Conservation (phyloP, 2,329 filamentous ascomycete species). For the Neonectria faginata region DNA sequence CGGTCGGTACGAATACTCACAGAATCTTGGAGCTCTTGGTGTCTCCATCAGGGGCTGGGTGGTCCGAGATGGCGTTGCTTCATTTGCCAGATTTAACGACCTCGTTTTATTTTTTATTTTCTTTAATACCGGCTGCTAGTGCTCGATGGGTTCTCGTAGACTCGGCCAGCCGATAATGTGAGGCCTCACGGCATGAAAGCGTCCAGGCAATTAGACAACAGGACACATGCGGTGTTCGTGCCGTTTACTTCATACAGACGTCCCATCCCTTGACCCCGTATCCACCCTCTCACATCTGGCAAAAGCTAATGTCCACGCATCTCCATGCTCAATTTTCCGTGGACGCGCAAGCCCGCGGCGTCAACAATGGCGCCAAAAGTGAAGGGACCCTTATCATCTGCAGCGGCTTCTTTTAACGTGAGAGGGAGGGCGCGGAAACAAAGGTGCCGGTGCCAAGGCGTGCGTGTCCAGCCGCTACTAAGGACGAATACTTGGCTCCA, state of each 20-base stretch:
- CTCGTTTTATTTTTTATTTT: neutral
- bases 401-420: constrained; percentile 7
- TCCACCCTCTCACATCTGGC: neutral
- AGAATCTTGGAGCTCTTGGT: constrained; percentile 8
- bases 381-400: neutral
- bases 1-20: constrained; percentile 23
- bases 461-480: neutral
- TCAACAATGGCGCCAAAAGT: constrained; percentile 1
- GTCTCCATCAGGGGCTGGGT: constrained; percentile 4
- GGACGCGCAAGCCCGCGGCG: constrained; percentile 20
- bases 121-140: neutral
- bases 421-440: neutral
- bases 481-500: neutral
- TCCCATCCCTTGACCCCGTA: neutral
- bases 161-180: neutral
- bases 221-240: neutral
- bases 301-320: constrained; percentile 1
- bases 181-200: neutral
- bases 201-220: neutral
- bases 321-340: neutral
- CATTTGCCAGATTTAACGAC: constrained; percentile 4
- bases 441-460: neutral
- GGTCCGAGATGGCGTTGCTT: constrained; percentile 1
- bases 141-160: constrained; percentile 5
- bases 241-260: neutral